Conservation (phyloP, 768 basidiomycete genomes). For the Tylopilus intermedius region DNA sequence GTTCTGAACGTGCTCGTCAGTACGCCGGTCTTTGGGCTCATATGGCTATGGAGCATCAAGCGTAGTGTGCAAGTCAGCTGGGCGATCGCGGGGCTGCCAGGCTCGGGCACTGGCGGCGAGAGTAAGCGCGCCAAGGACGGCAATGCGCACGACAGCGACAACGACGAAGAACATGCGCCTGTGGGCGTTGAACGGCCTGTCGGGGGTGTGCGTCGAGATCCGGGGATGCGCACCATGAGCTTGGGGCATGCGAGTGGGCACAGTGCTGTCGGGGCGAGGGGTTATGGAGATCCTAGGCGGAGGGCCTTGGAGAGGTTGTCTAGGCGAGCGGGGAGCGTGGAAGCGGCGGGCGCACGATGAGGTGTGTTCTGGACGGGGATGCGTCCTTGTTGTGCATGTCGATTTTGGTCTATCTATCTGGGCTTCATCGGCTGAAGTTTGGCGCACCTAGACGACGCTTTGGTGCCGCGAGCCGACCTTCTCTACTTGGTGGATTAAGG, state of each 20-base stretch:
- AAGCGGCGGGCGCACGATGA: background rate
- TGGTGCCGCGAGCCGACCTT: too few relatives aligned
- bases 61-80: slow-evolving; percentile 75
- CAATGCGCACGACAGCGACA: background rate
- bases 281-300: too few relatives aligned
- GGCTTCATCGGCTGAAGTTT: too few relatives aligned
- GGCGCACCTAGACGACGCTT: too few relatives aligned
- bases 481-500: too few relatives aligned
- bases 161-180: background rate
- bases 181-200: background rate
- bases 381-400: too few relatives aligned
- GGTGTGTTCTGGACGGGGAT: too few relatives aligned
- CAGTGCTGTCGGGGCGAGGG: background rate
- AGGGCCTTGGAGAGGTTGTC: too few relatives aligned
- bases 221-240: slow-evolving; percentile 25
- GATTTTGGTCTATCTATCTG: background rate
- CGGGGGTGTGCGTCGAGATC: slow-evolving; percentile 11
- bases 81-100: slow-evolving; percentile 60
- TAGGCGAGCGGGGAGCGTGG: slow-evolving; percentile 13
- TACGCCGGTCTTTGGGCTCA: slow-evolving; percentile 71
- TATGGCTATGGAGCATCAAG: slow-evolving; percentile 90
- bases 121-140: background rate
- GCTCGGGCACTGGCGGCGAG: slow-evolving; percentile 9
- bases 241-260: slow-evolving; percentile 23
- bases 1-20: slow-evolving; percentile 82